Evolutionary conservation across 345 rosid genomes (phyloP), one percentile per base, ranked within the genome.

Genomic region (Brassica incana): DNA sequence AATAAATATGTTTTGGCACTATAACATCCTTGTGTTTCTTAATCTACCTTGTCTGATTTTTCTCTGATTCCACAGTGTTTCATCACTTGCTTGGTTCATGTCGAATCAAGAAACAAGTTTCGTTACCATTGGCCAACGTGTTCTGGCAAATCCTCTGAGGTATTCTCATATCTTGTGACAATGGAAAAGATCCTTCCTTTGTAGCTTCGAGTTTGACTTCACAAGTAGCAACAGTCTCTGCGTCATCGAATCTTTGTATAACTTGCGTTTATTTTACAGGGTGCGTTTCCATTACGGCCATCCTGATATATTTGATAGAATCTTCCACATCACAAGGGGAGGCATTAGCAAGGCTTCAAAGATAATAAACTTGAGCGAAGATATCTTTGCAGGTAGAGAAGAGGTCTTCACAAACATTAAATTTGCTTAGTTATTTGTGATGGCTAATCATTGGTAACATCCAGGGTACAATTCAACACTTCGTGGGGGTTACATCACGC

Each of bases 41-140:
- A 30, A 56, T 36, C 48, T 52, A 27, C 32, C 25, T 69, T 30
- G 4, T 33, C 67, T 73, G 52, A 56, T 61, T 77, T 82, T 36
- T 80, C 63, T 61, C 8, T 69, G 66, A 18, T 65, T 78, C 82
- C 67, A 67, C 91, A 96, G 99, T 91, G 99, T 93, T 80, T 93
- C 99, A 16, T 93, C 99, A 18, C 92, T 96, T 65, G 99, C 98
- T 79, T 93, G 92, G 98, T 96, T 96, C 90, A 96, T 96, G 99
- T 92, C 99, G 73, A 93, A 93, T 87, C 99, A 96, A 83, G 98
- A 96, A 88, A 92, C 94, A 56, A 92, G 98, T 83, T 96, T 96
- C 65, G 97, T 92, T 40, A 96, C 97, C 72, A 93, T 96, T 40
- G 95, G 97, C 74, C 99, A 96, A 82, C 91, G 99, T 65, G 83